phyloP scores from a whole-genome alignment of 768 basidiomycete species.

The Russula ochroleuca region DNA sequence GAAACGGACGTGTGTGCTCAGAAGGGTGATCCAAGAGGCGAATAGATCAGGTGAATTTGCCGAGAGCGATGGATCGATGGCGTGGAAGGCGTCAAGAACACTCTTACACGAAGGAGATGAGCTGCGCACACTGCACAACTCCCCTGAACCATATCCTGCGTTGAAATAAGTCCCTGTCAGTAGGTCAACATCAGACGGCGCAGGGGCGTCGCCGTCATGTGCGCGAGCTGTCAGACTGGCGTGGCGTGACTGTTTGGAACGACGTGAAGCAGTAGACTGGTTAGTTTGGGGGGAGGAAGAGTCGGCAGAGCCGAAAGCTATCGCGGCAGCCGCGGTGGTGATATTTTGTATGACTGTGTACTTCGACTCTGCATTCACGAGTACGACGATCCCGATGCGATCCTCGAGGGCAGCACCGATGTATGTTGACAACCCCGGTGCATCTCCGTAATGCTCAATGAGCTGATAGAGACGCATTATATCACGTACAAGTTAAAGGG shows the following conservation, averaged over 20 bases:
- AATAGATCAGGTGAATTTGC: conserved; percentile 12
- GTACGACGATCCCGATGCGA: conserved; percentile 35
- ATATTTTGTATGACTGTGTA: background rate
- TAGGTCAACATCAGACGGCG: background rate
- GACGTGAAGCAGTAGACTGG: background rate
- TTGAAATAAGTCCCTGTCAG: conserved; percentile 11
- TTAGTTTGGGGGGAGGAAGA: no score
- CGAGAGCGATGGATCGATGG: background rate
- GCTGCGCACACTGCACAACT: conserved; percentile 14
- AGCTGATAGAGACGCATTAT: conserved; percentile 29
- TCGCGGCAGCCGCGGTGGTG: background rate
- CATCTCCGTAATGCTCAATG: conserved; percentile 33
- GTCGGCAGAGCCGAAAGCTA: background rate
- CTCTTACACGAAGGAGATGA: conserved; percentile 4
- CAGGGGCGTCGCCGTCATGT: background rate
- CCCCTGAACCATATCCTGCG: conserved; percentile 3
- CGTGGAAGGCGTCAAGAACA: conserved; percentile 8
- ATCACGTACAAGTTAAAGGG: background rate
- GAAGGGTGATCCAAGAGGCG: background rate
- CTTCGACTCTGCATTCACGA: conserved; percentile 29
- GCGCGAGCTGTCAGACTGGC: background rate
- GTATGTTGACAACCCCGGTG: conserved; percentile 37
- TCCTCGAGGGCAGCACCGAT: conserved; percentile 38
- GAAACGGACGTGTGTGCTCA: background rate
- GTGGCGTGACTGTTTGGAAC: background rate